These are phyloP conservation scores for Orbilia oligospora DNA, from an alignment of 2,329 filamentous ascomycete species.

Conservation along the genomic window DNA sequence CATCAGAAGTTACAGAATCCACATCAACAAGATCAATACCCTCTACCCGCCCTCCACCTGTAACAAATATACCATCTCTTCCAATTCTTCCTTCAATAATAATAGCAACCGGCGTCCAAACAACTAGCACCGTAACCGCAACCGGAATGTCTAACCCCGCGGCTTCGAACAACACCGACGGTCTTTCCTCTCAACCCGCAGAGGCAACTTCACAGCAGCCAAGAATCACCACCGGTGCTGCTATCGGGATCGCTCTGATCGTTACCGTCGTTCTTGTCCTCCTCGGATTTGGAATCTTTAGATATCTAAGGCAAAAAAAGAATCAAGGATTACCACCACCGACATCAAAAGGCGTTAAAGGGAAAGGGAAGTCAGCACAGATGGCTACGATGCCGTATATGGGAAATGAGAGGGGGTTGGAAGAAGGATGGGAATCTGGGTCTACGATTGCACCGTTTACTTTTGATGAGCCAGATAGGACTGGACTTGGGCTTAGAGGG, in stretches of 20 bases:
- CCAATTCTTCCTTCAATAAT: slow-evolving; percentile 3
- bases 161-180: background rate
- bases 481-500: slow-evolving; percentile 3
- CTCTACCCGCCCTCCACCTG: background rate
- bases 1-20: background rate
- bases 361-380: background rate
- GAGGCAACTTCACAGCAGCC: background rate
- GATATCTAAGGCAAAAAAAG: slow-evolving; percentile 13
- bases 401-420: slow-evolving; percentile 4
- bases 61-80: background rate
- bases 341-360: background rate
- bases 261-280: slow-evolving; percentile 11
- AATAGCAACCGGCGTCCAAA: slow-evolving; percentile 7
- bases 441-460: slow-evolving; percentile 8
- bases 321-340: background rate
- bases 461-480: background rate
- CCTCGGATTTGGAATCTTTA: slow-evolving; percentile 26
- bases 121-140: background rate
- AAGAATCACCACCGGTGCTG: slow-evolving; percentile 9
- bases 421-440: slow-evolving; percentile 17
- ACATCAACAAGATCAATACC: slow-evolving; percentile 9
- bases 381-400: slow-evolving; percentile 14
- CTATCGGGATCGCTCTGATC: slow-evolving; percentile 25
- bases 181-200: background rate
- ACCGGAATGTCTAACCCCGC: background rate